Base-by-base conservation (phyloP, 2,329 filamentous ascomycete genomes). In the Monosporascus ibericus region DNA sequence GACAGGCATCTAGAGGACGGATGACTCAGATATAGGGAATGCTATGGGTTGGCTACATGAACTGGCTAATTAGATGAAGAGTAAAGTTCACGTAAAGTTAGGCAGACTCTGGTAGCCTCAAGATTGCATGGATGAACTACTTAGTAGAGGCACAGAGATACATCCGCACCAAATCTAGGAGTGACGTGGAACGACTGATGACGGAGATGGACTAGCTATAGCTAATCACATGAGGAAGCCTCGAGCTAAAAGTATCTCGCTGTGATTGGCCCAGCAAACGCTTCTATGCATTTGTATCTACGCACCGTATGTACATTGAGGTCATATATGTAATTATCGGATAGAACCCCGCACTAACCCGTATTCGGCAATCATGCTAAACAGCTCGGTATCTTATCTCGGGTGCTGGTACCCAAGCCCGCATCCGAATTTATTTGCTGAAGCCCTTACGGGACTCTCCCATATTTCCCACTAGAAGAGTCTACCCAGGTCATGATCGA, bases 401-500 rank as follows among this genome's bases (percentile, higher is more conserved):
- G 30, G 9, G 30, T 34, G 14, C 30, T 1, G 11, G 30, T 34
- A 34, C 30, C 30, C 11, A 5, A 34, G 30, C 5, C 30, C 4
- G 27, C 9, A 2, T 30, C 9, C 30, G 1, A 34, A 34, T 34
- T 14, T 34, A 34, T 34, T 14, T 34, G 4, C 30, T 34, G 30
- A 34, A 14, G 30, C 11, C 30, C 30, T 34, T 34, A 34, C 11
- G 14, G 30, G 11, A 34, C 11, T 5, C 9, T 34, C 38, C 38
- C 8, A 40, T n/a, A n/a, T 40, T n/a, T 2, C 22, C 5, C 9
- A 18, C 18, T 40, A 18, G 22, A 25, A 27, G 54, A 54, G 51
- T 6, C 49, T 54, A 4, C n/a, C 22, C 24, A 47, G 38, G 49
- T 52, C 15, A 58, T 55, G 50, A 59, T 46, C 47, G 27, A 51